Evolutionary conservation across 2,329 filamentous ascomycete species (phyloP).

Genomic region (Trichoderma sp.): DNA sequence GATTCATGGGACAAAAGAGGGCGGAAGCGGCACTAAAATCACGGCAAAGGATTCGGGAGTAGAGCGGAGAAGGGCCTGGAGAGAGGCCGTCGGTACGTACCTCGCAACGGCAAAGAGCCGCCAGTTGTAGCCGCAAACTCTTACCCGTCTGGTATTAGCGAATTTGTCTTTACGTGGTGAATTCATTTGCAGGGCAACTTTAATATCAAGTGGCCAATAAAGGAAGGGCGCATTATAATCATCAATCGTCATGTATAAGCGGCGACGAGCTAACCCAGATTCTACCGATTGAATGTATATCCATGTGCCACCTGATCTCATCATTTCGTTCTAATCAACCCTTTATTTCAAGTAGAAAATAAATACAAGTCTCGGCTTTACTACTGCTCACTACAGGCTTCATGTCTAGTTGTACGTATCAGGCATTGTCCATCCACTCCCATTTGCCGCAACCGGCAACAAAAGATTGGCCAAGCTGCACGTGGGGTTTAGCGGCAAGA

Average conservation of each 20-base stretch:
- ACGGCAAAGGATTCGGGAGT: slow-evolving; percentile 27
- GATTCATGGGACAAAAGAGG: slow-evolving; percentile 7
- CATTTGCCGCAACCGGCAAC: neutral
- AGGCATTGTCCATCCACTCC: neutral
- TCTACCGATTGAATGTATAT: no score
- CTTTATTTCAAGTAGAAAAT: neutral
- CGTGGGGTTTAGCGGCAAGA: neutral
- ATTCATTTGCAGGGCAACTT: neutral
- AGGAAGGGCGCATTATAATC: neutral
- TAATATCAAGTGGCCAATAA: neutral
- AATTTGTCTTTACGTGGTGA: neutral
- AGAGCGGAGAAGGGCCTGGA: neutral
- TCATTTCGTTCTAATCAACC: no score
- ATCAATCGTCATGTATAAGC: neutral
- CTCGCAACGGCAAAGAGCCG: neutral
- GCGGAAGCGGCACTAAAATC: slow-evolving; percentile 26
- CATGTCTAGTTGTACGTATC: neutral
- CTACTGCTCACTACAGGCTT: no score
- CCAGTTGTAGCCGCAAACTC: neutral
- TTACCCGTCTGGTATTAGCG: slow-evolving; percentile 1
- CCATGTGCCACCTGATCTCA: no score
- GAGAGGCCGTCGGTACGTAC: neutral
- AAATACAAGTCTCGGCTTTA: neutral
- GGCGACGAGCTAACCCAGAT: no score
- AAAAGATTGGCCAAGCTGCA: neutral